phyloP scores from a whole-genome alignment of 2,329 filamentous ascomycete species.

The Fusarium mundagurra region DNA sequence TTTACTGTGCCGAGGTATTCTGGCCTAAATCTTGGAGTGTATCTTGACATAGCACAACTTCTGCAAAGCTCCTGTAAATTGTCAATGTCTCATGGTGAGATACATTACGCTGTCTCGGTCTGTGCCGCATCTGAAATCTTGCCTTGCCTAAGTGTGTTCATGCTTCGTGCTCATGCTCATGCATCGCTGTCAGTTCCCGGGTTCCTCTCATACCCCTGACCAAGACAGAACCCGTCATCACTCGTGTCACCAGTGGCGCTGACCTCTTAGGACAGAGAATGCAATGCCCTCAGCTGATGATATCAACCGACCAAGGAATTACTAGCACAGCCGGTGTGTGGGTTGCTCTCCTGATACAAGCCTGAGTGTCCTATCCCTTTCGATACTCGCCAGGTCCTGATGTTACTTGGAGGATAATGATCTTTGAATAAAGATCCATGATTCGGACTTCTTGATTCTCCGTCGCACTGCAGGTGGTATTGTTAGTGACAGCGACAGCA shows the following conservation, averaged over 20 bases:
- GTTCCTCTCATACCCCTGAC: constrained; percentile 15
- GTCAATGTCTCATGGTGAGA: constrained; percentile 16
- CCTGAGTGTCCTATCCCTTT: constrained; percentile 1
- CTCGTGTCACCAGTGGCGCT: constrained; percentile 21
- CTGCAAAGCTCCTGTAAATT: background rate
- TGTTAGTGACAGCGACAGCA: constrained; percentile 30
- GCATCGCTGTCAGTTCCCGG: constrained; percentile 38
- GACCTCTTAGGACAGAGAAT: background rate
- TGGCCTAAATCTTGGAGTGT: background rate
- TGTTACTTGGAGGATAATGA: constrained; percentile 2
- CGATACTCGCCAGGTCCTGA: constrained; percentile 21
- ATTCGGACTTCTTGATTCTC: constrained; percentile 24
- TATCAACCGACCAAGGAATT: constrained; percentile 30
- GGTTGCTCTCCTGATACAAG: constrained; percentile 1
- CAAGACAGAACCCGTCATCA: constrained; percentile 21
- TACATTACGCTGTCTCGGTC: constrained; percentile 37
- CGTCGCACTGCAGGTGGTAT: constrained; percentile 39
- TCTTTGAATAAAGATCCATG: background rate
- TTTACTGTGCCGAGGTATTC: background rate
- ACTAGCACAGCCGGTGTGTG: constrained; percentile 25
- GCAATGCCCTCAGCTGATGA: constrained; percentile 33
- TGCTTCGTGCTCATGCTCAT: background rate
- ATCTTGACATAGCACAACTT: constrained; percentile 3
- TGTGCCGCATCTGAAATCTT: constrained; percentile 40
- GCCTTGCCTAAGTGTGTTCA: constrained; percentile 19